Percentiles rank a stretch among this genome's conserved stretches.
Conservation (phyloP, 2,329 filamentous ascomycete species). For the Diplodia corticola region DNA sequence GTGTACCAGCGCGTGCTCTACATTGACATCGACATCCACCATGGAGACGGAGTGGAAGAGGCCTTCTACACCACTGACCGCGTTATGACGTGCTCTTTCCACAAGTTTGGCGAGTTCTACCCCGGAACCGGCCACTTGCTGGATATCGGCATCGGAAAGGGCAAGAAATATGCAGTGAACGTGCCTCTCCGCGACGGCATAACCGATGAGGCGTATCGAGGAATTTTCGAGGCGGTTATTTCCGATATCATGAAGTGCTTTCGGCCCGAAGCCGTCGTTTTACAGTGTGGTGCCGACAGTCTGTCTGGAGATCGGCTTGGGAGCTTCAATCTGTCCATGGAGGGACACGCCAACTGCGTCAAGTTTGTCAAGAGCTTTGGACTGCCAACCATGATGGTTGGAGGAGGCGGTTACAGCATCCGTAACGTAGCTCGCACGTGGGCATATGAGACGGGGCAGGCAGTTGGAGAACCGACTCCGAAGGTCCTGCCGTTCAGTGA, state of each 20-base stretch:
- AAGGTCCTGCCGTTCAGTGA: slow-evolving; percentile 20
- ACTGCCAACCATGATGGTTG: slow-evolving; percentile 84
- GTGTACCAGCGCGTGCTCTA: slow-evolving; percentile 87
- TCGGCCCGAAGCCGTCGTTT: slow-evolving; percentile 83
- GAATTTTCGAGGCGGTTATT: slow-evolving; percentile 81
- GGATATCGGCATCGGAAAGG: slow-evolving; percentile 83
- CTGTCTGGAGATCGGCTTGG: slow-evolving; percentile 90
- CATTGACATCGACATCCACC: slow-evolving; percentile 91
- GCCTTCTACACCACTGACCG: slow-evolving; percentile 87
- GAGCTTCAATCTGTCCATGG: slow-evolving; percentile 94
- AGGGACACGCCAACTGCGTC: slow-evolving; percentile 89
- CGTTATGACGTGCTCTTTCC: slow-evolving; percentile 91
- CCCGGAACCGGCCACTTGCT: slow-evolving; percentile 83
- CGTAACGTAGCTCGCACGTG: slow-evolving; percentile 95
- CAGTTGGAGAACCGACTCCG: neutral
- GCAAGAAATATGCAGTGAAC: slow-evolving; percentile 86
- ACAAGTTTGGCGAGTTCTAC: slow-evolving; percentile 96
- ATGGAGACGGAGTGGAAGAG: slow-evolving; percentile 88
- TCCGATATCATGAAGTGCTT: slow-evolving; percentile 78
- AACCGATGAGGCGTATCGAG: slow-evolving; percentile 83
- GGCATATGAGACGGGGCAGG: slow-evolving; percentile 83
- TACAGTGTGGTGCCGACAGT: slow-evolving; percentile 95
- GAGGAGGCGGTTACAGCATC: slow-evolving; percentile 94
- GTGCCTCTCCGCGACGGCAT: slow-evolving; percentile 89
- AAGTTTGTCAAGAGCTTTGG: slow-evolving; percentile 80